A percentile compares a stretch with the other conserved stretches of the same genome.
Evolutionary conservation across 495 filamentous ascomycete species (phyloP).

Genomic region (Penicillium coprophilum): DNA sequence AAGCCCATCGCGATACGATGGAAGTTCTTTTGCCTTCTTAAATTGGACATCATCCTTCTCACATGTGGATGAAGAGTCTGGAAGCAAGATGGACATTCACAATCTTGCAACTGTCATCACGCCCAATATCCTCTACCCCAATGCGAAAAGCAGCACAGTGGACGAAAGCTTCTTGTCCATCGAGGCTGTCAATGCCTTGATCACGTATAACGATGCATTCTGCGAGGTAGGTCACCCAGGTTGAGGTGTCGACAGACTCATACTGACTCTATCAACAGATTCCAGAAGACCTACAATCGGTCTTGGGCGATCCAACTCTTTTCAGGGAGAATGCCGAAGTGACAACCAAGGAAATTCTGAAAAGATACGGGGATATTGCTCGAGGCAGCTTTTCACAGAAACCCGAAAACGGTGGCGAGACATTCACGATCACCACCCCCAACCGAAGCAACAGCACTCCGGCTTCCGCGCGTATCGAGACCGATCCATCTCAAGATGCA

Average conservation of each 20-base stretch:
- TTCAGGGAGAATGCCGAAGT: slow-evolving; percentile 81
- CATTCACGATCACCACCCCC: slow-evolving; percentile 44
- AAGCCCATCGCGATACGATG: slow-evolving; percentile 87
- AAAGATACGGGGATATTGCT: slow-evolving; percentile 77
- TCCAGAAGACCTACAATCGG: slow-evolving; percentile 83
- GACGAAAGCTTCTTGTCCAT: slow-evolving; percentile 90
- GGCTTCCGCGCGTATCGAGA: slow-evolving; percentile 65
- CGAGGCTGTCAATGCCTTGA: slow-evolving; percentile 83
- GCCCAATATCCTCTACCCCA: slow-evolving; percentile 87
- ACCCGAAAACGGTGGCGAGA: slow-evolving; percentile 58
- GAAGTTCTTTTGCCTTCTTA: slow-evolving; percentile 97
- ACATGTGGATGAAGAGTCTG: slow-evolving; percentile 85
- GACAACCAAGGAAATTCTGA: slow-evolving; percentile 95
- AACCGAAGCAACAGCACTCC: slow-evolving; percentile 41
- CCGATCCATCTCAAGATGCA: slow-evolving; percentile 67
- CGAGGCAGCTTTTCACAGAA: slow-evolving; percentile 56
- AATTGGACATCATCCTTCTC: slow-evolving; percentile 98
- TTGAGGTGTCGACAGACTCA: slow-evolving; percentile 7
- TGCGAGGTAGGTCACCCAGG: slow-evolving; percentile 70
- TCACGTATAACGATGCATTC: slow-evolving; percentile 93
- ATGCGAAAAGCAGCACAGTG: slow-evolving; percentile 62
- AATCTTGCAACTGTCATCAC: slow-evolving; percentile 98
- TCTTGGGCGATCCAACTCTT: slow-evolving; percentile 77
- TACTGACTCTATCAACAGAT: slow-evolving; percentile 57
- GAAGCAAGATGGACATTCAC: slow-evolving; percentile 98